These are phyloP conservation scores for Copromyces sp. DNA, from an alignment of 495 filamentous ascomycete species.

Conservation along the genomic window DNA sequence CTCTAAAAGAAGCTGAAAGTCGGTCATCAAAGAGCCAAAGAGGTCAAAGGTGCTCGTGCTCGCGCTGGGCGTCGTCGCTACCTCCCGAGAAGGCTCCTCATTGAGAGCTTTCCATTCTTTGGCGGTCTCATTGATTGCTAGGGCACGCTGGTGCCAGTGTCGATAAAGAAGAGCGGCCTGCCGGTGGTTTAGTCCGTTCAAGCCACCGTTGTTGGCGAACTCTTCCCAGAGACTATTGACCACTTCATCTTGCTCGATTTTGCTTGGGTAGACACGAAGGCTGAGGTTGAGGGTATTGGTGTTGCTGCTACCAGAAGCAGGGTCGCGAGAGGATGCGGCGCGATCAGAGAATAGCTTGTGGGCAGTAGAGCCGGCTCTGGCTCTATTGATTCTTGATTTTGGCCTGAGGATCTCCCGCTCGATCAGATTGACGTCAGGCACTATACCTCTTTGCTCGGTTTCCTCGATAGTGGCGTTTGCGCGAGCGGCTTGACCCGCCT, in stretches of 20 bases:
- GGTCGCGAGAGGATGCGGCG: background rate
- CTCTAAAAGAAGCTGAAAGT: slow-evolving; percentile 39
- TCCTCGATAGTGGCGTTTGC: slow-evolving; percentile 11
- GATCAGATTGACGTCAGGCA: slow-evolving; percentile 7
- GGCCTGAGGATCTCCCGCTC: background rate
- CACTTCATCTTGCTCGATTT: slow-evolving; percentile 1
- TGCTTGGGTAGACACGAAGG: background rate
- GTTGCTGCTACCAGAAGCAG: background rate
- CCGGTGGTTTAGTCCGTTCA: background rate
- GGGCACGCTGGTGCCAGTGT: background rate
- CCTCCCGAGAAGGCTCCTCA: background rate
- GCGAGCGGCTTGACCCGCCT: slow-evolving; percentile 7
- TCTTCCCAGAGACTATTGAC: background rate
- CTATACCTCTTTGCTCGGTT: slow-evolving; percentile 16
- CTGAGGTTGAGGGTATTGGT: background rate
- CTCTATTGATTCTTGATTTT: background rate
- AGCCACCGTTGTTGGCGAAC: background rate
- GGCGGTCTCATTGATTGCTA: slow-evolving; percentile 3
- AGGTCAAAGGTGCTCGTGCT: slow-evolving; percentile 33
- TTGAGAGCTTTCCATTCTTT: slow-evolving; percentile 2
- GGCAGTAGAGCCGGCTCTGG: background rate
- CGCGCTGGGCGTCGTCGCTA: background rate
- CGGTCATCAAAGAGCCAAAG: slow-evolving; percentile 35
- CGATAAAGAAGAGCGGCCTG: background rate
- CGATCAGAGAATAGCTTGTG: slow-evolving; percentile 3